These are phyloP conservation scores for Pleurotus cornucopiae DNA, from an alignment of 768 basidiomycete genomes.

Conservation along the genomic window DNA sequence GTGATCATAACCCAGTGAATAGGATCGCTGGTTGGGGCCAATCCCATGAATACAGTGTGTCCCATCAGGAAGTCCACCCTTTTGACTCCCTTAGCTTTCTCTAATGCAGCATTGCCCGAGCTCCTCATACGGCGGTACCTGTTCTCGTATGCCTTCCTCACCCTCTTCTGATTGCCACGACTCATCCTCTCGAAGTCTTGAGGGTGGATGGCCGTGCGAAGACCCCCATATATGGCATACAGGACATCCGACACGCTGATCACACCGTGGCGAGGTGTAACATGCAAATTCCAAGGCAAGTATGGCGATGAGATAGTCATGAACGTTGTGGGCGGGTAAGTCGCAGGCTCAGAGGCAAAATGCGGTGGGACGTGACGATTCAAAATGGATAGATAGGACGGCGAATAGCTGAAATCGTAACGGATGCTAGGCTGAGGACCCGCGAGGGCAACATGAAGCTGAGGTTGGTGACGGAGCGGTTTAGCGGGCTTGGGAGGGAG, in stretches of 20 bases:
- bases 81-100: slow-evolving; percentile 34
- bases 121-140: slow-evolving; percentile 34
- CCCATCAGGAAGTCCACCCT: slow-evolving; percentile 51
- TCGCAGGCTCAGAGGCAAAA: slow-evolving; percentile 25
- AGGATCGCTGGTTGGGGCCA: slow-evolving; percentile 24
- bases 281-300: slow-evolving; percentile 30
- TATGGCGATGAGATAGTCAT: slow-evolving; percentile 27
- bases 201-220: slow-evolving; percentile 34
- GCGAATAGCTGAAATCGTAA: not conserved
- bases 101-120: slow-evolving; percentile 23
- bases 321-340: slow-evolving; percentile 26
- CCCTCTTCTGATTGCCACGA: slow-evolving; percentile 24
- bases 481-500: not conserved
- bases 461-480: not conserved
- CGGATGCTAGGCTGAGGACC: not conserved
- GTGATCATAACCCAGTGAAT: not conserved
- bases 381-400: not conserved
- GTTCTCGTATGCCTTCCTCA: slow-evolving; percentile 36
- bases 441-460: not conserved
- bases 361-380: not conserved
- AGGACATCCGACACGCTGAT: slow-evolving; percentile 36
- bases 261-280: slow-evolving; percentile 20
- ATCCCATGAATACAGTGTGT: slow-evolving; percentile 32
- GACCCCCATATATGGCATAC: slow-evolving; percentile 34
- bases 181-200: slow-evolving; percentile 34